phyloP scores from a whole-genome alignment of 1,139 yeast genomes.

The Geotrichum macrosporum region DNA sequence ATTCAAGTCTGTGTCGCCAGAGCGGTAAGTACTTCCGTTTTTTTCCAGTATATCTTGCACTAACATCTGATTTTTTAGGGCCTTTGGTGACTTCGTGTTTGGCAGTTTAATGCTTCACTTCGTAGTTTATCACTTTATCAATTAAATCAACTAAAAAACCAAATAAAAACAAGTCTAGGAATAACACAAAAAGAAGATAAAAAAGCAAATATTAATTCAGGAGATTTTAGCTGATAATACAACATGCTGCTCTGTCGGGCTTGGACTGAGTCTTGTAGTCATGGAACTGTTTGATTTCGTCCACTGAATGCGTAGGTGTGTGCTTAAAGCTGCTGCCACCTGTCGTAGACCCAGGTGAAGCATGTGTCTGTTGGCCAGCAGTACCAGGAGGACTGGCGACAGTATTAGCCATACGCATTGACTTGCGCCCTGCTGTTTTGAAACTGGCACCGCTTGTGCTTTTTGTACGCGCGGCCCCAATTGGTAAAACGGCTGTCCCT shows the following conservation, averaged over 20 bases:
- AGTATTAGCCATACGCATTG: too few relatives aligned
- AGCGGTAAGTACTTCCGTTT: conserved; percentile 34
- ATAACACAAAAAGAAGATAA: background rate
- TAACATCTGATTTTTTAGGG: conserved; percentile 31
- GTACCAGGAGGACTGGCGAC: too few relatives aligned
- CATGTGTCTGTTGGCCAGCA: too few relatives aligned
- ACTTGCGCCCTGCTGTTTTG: background rate
- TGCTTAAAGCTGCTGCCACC: conserved; percentile 1
- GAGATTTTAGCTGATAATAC: conserved; percentile 1
- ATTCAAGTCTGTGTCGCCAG: conserved; percentile 60
- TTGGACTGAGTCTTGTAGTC: background rate
- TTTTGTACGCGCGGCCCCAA: background rate
- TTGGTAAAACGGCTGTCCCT: background rate
- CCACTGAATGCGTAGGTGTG: conserved; percentile 1
- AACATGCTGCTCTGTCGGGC: background rate
- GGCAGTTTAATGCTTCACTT: conserved; percentile 89
- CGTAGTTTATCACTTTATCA: conserved; percentile 84
- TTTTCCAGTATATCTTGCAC: background rate
- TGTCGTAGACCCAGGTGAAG: background rate
- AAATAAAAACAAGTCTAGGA: background rate
- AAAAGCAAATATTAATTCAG: background rate
- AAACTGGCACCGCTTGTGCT: background rate
- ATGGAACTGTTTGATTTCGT: background rate
- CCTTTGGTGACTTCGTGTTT: conserved; percentile 83
- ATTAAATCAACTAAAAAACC: conserved; percentile 41